These are phyloP conservation scores for Colletotrichum kahawae DNA, from an alignment of 2,329 filamentous ascomycete genomes.

Conservation along the genomic window DNA sequence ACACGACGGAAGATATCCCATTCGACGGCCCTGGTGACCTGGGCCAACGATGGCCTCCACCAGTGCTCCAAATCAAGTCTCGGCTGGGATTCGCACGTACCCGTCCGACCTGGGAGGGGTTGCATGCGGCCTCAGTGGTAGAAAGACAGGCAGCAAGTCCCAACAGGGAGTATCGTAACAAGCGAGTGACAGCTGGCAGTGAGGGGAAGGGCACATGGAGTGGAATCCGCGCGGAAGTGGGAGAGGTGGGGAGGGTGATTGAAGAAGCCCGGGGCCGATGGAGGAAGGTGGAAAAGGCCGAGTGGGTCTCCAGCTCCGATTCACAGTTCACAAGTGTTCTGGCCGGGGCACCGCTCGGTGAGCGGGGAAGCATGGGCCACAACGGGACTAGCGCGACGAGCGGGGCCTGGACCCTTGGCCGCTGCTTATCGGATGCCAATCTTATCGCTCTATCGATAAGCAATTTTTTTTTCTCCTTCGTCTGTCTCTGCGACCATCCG, in stretches of 20 bases:
- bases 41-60: not conserved
- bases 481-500: not conserved
- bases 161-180: not conserved
- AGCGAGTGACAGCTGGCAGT: slow-evolving; percentile 1
- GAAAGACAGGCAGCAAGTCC: not conserved
- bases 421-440: not conserved
- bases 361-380: not conserved
- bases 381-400: not conserved
- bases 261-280: not conserved
- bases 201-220: not conserved
- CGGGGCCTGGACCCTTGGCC: not conserved
- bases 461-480: not conserved
- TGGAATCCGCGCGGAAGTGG: not conserved
- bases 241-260: not conserved
- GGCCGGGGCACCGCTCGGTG: not conserved
- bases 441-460: slow-evolving; percentile 12
- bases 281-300: not conserved
- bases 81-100: not conserved
- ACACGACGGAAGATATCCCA: not conserved
- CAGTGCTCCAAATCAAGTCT: not conserved
- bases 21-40: not conserved
- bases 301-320: slow-evolving; percentile 2
- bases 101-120: not conserved
- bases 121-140: not conserved
- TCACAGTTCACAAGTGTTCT: not conserved